Conservation (phyloP, 2,329 filamentous ascomycete species). For the Fusarium musae region DNA sequence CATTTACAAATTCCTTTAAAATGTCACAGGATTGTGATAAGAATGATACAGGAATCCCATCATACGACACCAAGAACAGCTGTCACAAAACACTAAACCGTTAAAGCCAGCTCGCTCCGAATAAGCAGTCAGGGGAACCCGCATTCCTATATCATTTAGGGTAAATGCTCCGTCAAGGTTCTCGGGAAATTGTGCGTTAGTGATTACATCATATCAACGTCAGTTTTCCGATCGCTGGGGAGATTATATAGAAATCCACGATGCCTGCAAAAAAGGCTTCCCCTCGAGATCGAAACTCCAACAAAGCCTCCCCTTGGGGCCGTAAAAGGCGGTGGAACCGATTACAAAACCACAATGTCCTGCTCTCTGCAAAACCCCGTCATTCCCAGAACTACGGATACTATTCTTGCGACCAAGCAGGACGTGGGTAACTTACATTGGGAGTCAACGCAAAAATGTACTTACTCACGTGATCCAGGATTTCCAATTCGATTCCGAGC, state of each 20-base stretch:
- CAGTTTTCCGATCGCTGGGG: neutral
- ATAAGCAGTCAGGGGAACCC: neutral
- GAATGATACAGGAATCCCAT: neutral
- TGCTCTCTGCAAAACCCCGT: neutral
- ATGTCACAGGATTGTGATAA: neutral
- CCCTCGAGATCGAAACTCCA: neutral
- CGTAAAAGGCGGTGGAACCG: neutral
- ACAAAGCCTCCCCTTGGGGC: neutral
- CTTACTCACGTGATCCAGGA: constrained; percentile 12
- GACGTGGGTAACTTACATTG: neutral
- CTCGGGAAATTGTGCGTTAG: neutral
- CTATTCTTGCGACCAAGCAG: neutral
- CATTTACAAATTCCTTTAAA: fast-evolving
- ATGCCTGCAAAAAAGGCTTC: neutral
- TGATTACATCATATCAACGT: constrained; percentile 11
- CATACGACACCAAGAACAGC: neutral
- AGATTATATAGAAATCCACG: constrained; percentile 3
- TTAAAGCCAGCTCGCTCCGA: neutral
- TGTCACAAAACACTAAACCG: neutral
- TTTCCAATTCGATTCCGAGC: neutral
- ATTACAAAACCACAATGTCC: neutral
- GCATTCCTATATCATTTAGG: neutral
- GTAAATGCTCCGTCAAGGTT: neutral
- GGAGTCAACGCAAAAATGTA: no score
- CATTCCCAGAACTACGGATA: neutral